phyloP scores from a whole-genome alignment of 306 rosid genomes.

The Citrullus amarus region DNA sequence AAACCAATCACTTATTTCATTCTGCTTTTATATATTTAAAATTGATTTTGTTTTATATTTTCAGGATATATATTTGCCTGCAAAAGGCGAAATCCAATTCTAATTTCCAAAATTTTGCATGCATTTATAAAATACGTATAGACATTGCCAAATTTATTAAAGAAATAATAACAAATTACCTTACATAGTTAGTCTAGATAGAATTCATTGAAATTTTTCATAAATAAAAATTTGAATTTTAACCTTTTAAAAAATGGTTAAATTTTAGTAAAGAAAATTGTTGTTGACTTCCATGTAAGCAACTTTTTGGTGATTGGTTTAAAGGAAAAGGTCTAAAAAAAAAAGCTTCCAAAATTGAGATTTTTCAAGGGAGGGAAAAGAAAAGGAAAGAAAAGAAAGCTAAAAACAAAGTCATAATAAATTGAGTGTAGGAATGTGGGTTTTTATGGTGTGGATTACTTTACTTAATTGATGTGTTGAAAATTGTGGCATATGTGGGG shows the following conservation, averaged over 20 bases:
- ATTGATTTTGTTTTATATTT: no score
- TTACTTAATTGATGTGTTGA: constrained; percentile 5
- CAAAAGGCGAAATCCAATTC: no score
- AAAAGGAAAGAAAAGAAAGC: background rate
- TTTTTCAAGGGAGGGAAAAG: background rate
- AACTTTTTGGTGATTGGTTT: constrained; percentile 5
- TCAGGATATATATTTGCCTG: no score
- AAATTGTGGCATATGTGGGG: constrained; percentile 14
- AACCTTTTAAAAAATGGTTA: background rate
- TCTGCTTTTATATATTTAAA: no score
- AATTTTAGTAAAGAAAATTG: background rate
- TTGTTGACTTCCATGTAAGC: background rate
- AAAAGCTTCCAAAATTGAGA: background rate
- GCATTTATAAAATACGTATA: no score
- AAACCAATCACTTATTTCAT: no score
- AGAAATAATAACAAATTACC: no score
- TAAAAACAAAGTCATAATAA: background rate
- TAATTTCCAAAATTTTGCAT: no score
- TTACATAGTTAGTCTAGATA: no score
- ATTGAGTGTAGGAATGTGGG: background rate
- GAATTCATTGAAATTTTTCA: background rate
- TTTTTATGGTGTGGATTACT: background rate
- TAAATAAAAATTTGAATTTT: background rate
- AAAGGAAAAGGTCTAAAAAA: background rate
- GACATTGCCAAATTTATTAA: no score